Conservation (phyloP, 768 basidiomycete genomes). For the Boletus edulis region DNA sequence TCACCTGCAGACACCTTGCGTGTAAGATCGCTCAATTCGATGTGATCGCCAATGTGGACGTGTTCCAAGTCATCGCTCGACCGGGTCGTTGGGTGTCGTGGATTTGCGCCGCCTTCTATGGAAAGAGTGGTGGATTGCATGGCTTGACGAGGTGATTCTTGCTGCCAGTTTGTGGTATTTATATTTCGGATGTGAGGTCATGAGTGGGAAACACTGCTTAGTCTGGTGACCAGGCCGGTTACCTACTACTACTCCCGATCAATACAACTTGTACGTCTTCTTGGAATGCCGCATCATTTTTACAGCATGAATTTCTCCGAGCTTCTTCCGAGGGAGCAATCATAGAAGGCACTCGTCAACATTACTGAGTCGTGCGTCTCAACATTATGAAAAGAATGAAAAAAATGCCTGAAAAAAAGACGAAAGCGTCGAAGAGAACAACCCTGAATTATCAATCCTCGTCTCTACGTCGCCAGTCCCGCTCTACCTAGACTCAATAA, state of each 20-base stretch:
- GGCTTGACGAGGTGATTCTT: neutral
- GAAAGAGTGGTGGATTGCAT: constrained; percentile 14
- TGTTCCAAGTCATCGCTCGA: neutral
- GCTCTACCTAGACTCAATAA: constrained; percentile 15
- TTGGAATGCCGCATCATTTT: too few relatives aligned
- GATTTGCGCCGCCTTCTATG: constrained; percentile 1
- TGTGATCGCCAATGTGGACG: too few relatives aligned
- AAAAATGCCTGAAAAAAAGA: neutral
- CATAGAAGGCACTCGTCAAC: too few relatives aligned
- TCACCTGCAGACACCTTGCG: neutral
- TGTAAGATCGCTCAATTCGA: constrained; percentile 9
- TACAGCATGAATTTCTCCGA: too few relatives aligned
- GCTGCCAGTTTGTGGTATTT: neutral
- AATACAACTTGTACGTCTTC: too few relatives aligned
- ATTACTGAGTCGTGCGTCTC: neutral
- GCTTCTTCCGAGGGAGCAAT: too few relatives aligned
- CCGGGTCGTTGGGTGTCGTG: constrained; percentile 6
- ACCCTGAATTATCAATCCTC: neutral
- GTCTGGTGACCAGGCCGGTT: too few relatives aligned
- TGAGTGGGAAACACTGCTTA: neutral
- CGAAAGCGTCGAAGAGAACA: neutral
- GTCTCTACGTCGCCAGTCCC: neutral
- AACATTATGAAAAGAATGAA: neutral
- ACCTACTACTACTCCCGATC: too few relatives aligned
- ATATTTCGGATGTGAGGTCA: neutral